Evolutionary conservation across 352 stramenopile species (phyloP).

Genomic region (Globisporangium carolinianum): DNA sequence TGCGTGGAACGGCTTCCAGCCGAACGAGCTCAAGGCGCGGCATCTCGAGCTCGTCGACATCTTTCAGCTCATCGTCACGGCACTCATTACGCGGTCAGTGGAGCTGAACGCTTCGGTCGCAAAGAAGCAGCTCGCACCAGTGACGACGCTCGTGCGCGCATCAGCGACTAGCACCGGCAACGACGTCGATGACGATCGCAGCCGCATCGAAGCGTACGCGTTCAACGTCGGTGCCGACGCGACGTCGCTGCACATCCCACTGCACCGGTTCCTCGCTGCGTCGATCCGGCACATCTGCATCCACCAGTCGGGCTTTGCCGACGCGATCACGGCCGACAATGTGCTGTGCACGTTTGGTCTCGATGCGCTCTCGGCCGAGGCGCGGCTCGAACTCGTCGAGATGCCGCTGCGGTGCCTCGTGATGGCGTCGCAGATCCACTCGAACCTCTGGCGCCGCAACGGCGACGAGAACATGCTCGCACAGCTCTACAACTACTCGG

Average conservation of each 20-base stretch:
- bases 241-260: constrained; percentile 72
- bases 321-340: constrained; percentile 34
- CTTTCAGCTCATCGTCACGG: constrained; percentile 37
- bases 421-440: constrained; percentile 85
- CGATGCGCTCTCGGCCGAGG: constrained; percentile 30
- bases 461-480: constrained; percentile 87
- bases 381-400: constrained; percentile 61
- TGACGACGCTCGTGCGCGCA: constrained; percentile 23
- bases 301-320: constrained; percentile 42
- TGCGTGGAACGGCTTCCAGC: constrained; percentile 62
- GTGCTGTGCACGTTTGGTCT: constrained; percentile 57
- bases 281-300: constrained; percentile 65
- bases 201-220: constrained; percentile 33
- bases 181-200: constrained; percentile 8
- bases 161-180: constrained; percentile 4
- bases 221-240: constrained; percentile 56
- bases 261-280: constrained; percentile 75
- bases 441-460: constrained; percentile 81
- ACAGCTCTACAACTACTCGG: constrained; percentile 87
- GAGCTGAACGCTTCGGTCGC: constrained; percentile 36
- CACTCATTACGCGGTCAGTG: constrained; percentile 35
- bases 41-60: constrained; percentile 32
- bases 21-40: constrained; percentile 23
- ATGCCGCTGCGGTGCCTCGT: constrained; percentile 76
- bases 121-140: constrained; percentile 40